phyloP scores from a whole-genome alignment of 371 early-diverging fungal genomes.

The Mortierella sp. region DNA sequence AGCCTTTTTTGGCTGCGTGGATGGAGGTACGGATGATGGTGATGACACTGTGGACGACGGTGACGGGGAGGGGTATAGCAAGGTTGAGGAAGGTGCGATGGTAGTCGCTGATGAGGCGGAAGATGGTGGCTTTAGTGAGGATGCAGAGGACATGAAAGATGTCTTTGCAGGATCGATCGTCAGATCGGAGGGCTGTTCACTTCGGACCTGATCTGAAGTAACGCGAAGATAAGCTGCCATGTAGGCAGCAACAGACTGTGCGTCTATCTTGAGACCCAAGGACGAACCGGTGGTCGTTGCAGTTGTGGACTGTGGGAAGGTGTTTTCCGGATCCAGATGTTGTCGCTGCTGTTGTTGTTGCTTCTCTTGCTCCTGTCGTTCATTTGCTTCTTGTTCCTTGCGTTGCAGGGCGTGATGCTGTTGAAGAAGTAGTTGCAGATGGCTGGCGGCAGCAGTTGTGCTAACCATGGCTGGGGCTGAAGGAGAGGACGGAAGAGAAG shows the following conservation, averaged over 20 bases:
- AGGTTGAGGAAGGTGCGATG: constrained; percentile 46
- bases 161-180: constrained; percentile 34
- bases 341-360: constrained; percentile 10
- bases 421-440: constrained; percentile 49
- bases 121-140: too few species aligned
- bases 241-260: constrained; percentile 50
- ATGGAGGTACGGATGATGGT: constrained; percentile 6
- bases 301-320: constrained; percentile 4
- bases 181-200: constrained; percentile 25
- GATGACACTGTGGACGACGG: background rate
- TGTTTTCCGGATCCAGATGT: too few species aligned
- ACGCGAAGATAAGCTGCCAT: constrained; percentile 45
- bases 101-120: constrained; percentile 16
- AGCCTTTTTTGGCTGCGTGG: constrained; percentile 5
- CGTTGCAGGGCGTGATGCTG: constrained; percentile 50
- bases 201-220: constrained; percentile 12
- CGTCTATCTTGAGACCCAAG: constrained; percentile 27
- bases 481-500: constrained; percentile 7
- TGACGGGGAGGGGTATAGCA: constrained; percentile 26
- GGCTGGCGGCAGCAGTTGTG: constrained; percentile 13
- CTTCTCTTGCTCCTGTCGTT: constrained; percentile 20
- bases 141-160: constrained; percentile 2
- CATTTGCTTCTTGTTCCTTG: constrained; percentile 36
- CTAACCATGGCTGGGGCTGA: background rate
- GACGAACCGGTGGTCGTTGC: constrained; percentile 9